Conservation (phyloP, 176 grass and related monocot species). For the Carex littledalei region DNA sequence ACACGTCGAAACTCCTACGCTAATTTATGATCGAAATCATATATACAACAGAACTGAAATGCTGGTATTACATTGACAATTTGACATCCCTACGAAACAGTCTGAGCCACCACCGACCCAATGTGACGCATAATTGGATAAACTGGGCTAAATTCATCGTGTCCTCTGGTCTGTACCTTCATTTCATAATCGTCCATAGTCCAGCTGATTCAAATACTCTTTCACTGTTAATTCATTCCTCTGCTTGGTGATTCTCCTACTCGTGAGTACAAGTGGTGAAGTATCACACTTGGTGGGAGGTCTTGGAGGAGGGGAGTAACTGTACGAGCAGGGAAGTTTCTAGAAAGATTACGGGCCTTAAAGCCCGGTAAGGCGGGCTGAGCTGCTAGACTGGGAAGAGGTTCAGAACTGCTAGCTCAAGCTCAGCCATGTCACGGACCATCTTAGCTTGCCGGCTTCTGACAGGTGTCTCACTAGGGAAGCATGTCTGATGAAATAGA, state of each 20-base stretch:
- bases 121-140: no score
- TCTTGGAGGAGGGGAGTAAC: slow-evolving; percentile 52
- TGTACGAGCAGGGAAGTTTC: slow-evolving; percentile 77
- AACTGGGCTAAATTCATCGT: no score
- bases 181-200: no score
- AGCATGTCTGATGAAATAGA: slow-evolving; percentile 96
- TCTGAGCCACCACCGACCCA: no score
- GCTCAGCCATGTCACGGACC: slow-evolving; percentile 79
- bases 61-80: no score
- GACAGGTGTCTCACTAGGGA: slow-evolving; percentile 87
- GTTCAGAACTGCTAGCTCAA: slow-evolving; percentile 86
- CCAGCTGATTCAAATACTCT: slow-evolving; percentile 41
- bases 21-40: no score
- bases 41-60: no score
- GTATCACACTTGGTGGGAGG: slow-evolving; percentile 64
- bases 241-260: slow-evolving; percentile 79
- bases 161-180: no score
- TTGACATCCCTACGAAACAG: no score
- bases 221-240: slow-evolving; percentile 62
- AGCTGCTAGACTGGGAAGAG: slow-evolving; percentile 95
- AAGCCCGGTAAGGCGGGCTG: slow-evolving; percentile 74
- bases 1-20: no score
- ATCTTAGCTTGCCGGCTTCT: slow-evolving; percentile 77
- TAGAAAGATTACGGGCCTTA: slow-evolving; percentile 84
- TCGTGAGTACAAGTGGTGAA: slow-evolving; percentile 93